A percentile compares a stretch with the other conserved stretches of the same genome.
Evolutionary conservation across 331 rosid species (phyloP).

Genomic region (Stylosanthes scabra): DNA sequence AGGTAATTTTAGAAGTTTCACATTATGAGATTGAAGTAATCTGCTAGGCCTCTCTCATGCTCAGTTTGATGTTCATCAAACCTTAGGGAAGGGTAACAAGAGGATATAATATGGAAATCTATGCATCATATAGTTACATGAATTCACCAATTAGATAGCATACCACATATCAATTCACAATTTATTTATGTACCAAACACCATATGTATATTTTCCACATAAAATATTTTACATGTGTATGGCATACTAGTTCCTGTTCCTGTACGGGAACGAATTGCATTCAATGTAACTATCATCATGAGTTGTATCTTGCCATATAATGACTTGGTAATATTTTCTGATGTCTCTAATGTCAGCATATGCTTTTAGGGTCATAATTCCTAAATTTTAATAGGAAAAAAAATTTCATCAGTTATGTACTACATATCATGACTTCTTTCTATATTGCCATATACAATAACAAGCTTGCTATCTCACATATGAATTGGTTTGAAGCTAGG

Average conservation of each 20-base stretch:
- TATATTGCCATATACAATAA: not conserved
- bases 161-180: no score
- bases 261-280: no score
- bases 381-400: not conserved
- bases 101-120: not conserved
- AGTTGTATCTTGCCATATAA: not conserved
- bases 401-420: not conserved
- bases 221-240: no score
- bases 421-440: not conserved
- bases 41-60: not conserved
- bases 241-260: no score
- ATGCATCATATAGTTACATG: not conserved
- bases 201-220: no score
- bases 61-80: not conserved
- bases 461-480: not conserved
- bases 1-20: not conserved
- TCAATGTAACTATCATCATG: no score
- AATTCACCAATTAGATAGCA: no score
- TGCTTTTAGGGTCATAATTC: not conserved
- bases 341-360: not conserved
- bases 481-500: not conserved
- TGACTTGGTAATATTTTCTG: not conserved
- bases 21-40: not conserved
- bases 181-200: no score
- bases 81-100: slow-evolving; percentile 1